Evolutionary conservation across 2,329 filamentous ascomycete genomes (phyloP), one percentile per base, ranked within the genome.

Genomic region (Rutstroemia sydowiana): DNA sequence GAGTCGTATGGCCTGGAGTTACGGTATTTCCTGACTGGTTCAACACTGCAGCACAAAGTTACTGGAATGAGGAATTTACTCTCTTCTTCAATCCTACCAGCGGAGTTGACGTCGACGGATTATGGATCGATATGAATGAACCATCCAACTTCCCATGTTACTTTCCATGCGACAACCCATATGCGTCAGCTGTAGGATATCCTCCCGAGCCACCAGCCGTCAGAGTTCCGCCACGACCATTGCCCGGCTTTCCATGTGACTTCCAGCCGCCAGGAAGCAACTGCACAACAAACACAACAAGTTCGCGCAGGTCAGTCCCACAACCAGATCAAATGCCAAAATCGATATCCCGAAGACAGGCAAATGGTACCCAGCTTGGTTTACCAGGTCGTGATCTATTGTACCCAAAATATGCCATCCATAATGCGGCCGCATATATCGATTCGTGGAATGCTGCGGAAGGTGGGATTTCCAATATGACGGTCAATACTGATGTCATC

Each of bases 1-100:
- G 86, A 14, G 84, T 88, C 14, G 87, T 91, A 20, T 92, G 87
- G 87, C 84, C 87, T 5, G 87, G 87, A 42, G 76, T 81, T 13
- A 78, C 83, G 0, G 84, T 78, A 10, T 89, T 83, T 68, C 85
- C 85, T 0, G 88, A 92, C 65, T 92, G 87, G 87, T 89, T 90
- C 63, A 71, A 81, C 16, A 74, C 76, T 7, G 79, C 80, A 47
- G 78, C 81, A 1, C 75, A 81, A 44, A 62, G 69, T 1, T 93
- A 82, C 67, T 92, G 87, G 87, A 81, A 81, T 57, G 73, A 74
- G 4, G 78, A 91, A 63, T 84, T 92, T 59, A 66, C 64, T 0
- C 66, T 63, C 1, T 88, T 88, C 70, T 90, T 91, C 69, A 67
- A 75, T 54, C 68, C 76, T 0, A 71, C 81, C 0, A 74, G 69